Conservation (phyloP, 2,329 filamentous ascomycete species). For the Scedosporium boydii region DNA sequence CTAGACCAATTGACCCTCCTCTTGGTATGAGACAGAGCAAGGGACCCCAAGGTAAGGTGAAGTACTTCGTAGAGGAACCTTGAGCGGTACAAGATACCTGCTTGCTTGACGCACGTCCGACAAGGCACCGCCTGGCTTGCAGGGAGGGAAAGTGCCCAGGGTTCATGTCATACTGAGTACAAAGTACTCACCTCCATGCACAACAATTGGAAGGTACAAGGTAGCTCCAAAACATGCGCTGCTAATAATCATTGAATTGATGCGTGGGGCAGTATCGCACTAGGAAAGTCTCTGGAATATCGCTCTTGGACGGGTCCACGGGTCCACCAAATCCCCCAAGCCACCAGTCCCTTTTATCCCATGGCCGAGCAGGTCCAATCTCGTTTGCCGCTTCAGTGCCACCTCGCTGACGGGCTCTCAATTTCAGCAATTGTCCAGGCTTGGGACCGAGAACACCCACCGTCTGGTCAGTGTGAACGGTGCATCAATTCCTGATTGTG, state of each 20-base stretch:
- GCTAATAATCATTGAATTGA: not conserved
- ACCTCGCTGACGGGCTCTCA: not conserved
- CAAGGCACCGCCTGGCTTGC: too few relatives aligned
- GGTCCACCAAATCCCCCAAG: not conserved
- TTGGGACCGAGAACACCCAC: not conserved
- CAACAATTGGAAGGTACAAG: not conserved
- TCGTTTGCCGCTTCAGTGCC: not conserved
- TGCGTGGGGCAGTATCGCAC: not conserved
- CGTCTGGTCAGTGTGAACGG: not conserved
- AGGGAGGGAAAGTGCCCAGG: too few relatives aligned
- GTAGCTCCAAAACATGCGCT: not conserved
- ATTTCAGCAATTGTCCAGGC: not conserved
- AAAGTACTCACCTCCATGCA: too few relatives aligned
- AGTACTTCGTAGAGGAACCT: not conserved
- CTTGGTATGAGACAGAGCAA: not conserved
- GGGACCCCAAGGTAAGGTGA: not conserved
- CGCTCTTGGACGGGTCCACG: not conserved
- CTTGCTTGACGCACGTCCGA: not conserved
- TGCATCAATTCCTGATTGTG: not conserved
- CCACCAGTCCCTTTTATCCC: not conserved
- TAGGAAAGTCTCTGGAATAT: not conserved
- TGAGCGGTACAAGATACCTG: not conserved
- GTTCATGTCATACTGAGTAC: too few relatives aligned
- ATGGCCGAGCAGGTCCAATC: not conserved
- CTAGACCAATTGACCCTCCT: not conserved